phyloP scores from a whole-genome alignment of 2,329 filamentous ascomycete genomes.

The Aspergillus costaricaensis region DNA sequence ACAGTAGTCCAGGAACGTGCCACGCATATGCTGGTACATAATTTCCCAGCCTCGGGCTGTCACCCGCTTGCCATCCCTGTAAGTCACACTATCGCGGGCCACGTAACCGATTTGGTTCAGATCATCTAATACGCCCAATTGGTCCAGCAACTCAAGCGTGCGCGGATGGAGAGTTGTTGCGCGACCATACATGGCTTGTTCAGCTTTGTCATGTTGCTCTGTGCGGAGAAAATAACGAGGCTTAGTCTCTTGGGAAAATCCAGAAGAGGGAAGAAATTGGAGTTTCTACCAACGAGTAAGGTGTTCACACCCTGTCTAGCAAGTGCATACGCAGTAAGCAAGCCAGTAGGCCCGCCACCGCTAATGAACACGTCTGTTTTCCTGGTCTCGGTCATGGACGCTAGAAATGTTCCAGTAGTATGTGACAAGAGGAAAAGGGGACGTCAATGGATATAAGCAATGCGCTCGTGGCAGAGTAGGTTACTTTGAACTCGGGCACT shows the following conservation, averaged over 20 bases:
- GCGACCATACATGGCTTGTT: slow-evolving; percentile 51
- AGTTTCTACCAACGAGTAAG: slow-evolving; percentile 39
- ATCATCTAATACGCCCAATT: slow-evolving; percentile 47
- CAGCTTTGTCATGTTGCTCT: slow-evolving; percentile 44
- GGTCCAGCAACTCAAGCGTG: slow-evolving; percentile 50
- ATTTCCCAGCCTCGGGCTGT: slow-evolving; percentile 41
- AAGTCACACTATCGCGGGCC: slow-evolving; percentile 31
- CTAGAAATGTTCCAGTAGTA: neutral
- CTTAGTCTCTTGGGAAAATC: too few relatives aligned
- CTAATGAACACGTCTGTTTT: slow-evolving; percentile 42
- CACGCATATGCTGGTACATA: slow-evolving; percentile 54
- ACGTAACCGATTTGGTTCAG: slow-evolving; percentile 60
- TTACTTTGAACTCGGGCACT: too few relatives aligned
- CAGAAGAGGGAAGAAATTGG: too few relatives aligned
- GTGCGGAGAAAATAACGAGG: neutral
- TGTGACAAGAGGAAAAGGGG: too few relatives aligned
- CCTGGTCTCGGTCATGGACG: neutral
- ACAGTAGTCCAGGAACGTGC: slow-evolving; percentile 55
- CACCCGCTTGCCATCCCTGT: slow-evolving; percentile 38
- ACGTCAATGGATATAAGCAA: too few relatives aligned
- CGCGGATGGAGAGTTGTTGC: slow-evolving; percentile 49
- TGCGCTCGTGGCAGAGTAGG: too few relatives aligned
- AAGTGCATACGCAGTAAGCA: slow-evolving; percentile 48
- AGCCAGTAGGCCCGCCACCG: slow-evolving; percentile 49
- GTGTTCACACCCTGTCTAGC: slow-evolving; percentile 49